Evolutionary conservation across 495 filamentous ascomycete genomes (phyloP).

Genomic region (Aspergillus carlsbadensis): DNA sequence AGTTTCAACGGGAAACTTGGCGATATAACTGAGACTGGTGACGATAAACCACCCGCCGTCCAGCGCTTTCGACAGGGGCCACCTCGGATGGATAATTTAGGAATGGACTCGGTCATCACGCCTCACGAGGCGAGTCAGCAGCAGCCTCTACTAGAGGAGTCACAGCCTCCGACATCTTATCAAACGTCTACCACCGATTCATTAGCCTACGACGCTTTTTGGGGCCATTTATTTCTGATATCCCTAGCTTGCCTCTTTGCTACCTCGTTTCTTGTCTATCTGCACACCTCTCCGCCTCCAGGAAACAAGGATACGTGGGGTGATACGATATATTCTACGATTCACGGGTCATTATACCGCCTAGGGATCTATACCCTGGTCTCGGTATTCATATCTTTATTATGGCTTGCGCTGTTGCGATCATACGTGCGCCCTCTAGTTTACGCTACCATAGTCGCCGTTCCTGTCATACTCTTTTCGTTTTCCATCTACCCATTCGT

Average conservation of each 20-base stretch:
- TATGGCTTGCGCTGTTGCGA: conserved; percentile 87
- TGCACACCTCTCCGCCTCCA: conserved; percentile 74
- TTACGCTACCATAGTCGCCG: conserved; percentile 72
- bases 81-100: conserved; percentile 29
- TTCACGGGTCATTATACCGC: conserved; percentile 83
- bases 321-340: conserved; percentile 90
- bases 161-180: conserved; percentile 41
- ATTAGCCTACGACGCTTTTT: conserved; percentile 80
- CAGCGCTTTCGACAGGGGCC: conserved; percentile 75
- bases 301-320: conserved; percentile 64
- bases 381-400: conserved; percentile 78
- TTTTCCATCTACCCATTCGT: conserved; percentile 91
- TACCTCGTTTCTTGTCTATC: conserved; percentile 80
- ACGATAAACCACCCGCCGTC: conserved; percentile 77
- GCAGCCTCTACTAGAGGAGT: conserved; percentile 36
- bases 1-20: conserved; percentile 47
- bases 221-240: conserved; percentile 88
- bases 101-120: conserved; percentile 37
- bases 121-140: conserved; percentile 49
- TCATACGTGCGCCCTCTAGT: conserved; percentile 82
- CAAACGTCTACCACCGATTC: conserved; percentile 48
- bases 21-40: conserved; percentile 59
- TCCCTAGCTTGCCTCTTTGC: conserved; percentile 78
- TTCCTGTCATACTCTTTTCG: conserved; percentile 79
- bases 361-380: conserved; percentile 88